phyloP scores from a whole-genome alignment of 2,329 filamentous ascomycete species.

The Neofusicoccum sp. region DNA sequence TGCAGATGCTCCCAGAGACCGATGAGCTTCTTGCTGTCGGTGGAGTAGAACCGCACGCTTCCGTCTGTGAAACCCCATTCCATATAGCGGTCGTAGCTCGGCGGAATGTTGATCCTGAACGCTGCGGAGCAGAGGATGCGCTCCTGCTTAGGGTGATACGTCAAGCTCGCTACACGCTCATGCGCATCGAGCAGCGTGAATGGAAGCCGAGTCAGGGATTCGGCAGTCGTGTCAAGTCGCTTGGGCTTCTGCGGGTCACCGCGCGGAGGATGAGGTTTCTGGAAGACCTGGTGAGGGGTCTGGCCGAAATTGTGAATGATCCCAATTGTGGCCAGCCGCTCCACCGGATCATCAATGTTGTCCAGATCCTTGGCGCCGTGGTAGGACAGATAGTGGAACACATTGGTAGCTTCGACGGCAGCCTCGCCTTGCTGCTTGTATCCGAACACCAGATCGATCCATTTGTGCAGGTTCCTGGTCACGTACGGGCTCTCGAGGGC shows the following conservation, averaged over 20 bases:
- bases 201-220: slow-evolving; percentile 75
- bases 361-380: slow-evolving; percentile 92
- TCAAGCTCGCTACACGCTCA: slow-evolving; percentile 78
- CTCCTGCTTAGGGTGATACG: slow-evolving; percentile 78
- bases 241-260: slow-evolving; percentile 69
- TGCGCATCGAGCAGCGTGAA: slow-evolving; percentile 75
- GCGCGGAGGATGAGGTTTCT: slow-evolving; percentile 74
- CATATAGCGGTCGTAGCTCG: slow-evolving; percentile 84
- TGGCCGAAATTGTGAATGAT: slow-evolving; percentile 99
- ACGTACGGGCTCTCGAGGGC: slow-evolving; percentile 93
- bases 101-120: slow-evolving; percentile 84
- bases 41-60: slow-evolving; percentile 86
- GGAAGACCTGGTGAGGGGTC: slow-evolving; percentile 93
- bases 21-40: slow-evolving; percentile 78
- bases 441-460: slow-evolving; percentile 96
- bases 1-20: slow-evolving; percentile 94
- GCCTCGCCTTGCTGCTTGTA: slow-evolving; percentile 92
- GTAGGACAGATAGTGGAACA: slow-evolving; percentile 95
- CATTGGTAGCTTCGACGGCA: slow-evolving; percentile 87
- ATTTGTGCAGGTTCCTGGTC: slow-evolving; percentile 83
- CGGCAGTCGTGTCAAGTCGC: slow-evolving; percentile 76
- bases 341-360: slow-evolving; percentile 83
- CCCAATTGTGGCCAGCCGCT: slow-evolving; percentile 84
- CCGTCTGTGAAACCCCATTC: slow-evolving; percentile 97
- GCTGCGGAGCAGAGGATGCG: slow-evolving; percentile 81